Evolutionary conservation across 139 green algal genomes (phyloP).

Genomic region (Volvox africanus): DNA sequence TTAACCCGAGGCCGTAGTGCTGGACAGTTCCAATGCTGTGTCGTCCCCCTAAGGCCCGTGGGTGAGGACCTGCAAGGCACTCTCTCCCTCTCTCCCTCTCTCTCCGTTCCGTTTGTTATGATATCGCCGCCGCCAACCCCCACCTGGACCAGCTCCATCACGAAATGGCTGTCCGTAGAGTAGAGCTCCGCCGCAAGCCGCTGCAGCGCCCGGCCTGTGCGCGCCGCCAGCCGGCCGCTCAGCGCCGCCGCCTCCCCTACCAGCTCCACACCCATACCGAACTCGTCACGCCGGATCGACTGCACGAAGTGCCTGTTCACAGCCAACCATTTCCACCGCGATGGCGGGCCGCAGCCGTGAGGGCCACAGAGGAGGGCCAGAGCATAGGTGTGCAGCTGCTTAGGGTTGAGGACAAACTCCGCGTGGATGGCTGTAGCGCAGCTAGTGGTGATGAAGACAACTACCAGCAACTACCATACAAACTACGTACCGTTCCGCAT

Average conservation of each 20-base stretch:
- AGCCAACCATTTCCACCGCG: background rate
- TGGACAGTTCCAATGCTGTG: no score
- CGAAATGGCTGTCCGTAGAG: slow-evolving; percentile 68
- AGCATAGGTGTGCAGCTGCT: no score
- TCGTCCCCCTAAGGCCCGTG: no score
- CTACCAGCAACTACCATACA: no score
- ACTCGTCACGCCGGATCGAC: slow-evolving; percentile 51
- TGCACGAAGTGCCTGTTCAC: slow-evolving; percentile 42
- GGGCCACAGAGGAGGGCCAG: no score
- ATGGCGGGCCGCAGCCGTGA: no score
- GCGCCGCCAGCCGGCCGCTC: slow-evolving; percentile 49
- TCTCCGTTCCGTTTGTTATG: background rate
- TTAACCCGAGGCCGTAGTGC: no score
- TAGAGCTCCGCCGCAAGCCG: slow-evolving; percentile 69
- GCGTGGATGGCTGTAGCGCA: no score
- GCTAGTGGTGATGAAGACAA: no score
- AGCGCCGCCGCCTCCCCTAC: slow-evolving; percentile 3
- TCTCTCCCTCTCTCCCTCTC: background rate
- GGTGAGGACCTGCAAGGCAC: no score
- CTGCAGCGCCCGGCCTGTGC: slow-evolving; percentile 61
- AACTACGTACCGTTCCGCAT: no score
- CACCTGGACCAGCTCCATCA: slow-evolving; percentile 73
- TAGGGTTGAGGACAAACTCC: no score
- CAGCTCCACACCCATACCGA: slow-evolving; percentile 39
- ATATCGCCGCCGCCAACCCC: background rate